Percentiles rank a stretch among this genome's conserved stretches.
phyloP scores from a whole-genome alignment of 768 basidiomycete genomes.

The Pholiota microspora region DNA sequence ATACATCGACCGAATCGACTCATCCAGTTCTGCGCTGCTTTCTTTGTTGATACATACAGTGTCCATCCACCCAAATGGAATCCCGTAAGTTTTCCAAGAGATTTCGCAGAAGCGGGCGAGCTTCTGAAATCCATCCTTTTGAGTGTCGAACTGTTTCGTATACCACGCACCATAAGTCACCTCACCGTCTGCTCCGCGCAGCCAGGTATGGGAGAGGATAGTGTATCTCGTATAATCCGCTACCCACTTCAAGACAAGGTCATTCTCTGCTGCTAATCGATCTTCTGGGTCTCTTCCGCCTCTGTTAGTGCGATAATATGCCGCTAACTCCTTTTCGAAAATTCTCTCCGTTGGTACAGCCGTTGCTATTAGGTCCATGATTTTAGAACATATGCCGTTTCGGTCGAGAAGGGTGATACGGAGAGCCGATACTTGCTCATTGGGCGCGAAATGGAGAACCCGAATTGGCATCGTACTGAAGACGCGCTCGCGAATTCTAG shows the following conservation, averaged over 20 bases:
- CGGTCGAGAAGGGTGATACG: neutral
- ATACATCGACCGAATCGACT: conserved; percentile 1
- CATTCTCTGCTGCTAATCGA: neutral
- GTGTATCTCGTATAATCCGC: neutral
- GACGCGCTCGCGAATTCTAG: neutral
- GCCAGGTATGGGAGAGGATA: conserved; percentile 5
- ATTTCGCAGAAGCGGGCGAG: neutral
- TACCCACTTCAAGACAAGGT: neutral
- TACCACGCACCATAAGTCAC: neutral
- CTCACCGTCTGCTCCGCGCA: neutral
- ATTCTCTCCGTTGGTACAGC: too few species aligned
- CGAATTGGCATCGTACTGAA: neutral
- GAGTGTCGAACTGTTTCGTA: neutral
- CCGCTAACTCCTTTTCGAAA: too few species aligned
- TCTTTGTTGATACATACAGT: neutral
- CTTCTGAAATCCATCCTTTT: neutral
- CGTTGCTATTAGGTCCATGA: too few species aligned
- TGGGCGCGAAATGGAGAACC: neutral
- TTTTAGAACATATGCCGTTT: neutral
- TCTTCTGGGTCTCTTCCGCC: neutral
- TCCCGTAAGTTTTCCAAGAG: neutral
- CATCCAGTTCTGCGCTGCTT: neutral
- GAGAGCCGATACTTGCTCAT: neutral
- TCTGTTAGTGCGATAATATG: neutral
- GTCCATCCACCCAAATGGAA: conserved; percentile 1